phyloP scores from a whole-genome alignment of 345 rosid species.

The Salix arbutifolia region DNA sequence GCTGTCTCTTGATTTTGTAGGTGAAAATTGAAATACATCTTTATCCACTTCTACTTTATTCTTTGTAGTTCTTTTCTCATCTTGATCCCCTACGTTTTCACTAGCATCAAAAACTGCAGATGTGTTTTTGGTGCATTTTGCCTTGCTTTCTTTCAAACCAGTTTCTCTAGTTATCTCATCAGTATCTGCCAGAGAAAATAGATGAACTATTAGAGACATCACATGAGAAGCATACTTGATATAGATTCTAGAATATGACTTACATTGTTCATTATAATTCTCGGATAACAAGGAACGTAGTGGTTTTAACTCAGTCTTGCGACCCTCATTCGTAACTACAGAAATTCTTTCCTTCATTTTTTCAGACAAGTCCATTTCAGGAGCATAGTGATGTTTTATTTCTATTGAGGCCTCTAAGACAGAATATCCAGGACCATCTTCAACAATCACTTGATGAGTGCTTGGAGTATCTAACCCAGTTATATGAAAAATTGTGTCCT shows the following conservation, averaged over 20 bases:
- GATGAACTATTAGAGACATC: neutral
- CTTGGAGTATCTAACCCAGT: constrained; percentile 1
- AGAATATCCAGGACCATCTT: constrained; percentile 2
- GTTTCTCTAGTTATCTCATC: constrained; percentile 19
- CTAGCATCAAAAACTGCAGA: constrained; percentile 21
- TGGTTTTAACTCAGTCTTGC: constrained; percentile 32
- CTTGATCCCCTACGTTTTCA: constrained; percentile 40
- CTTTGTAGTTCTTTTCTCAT: constrained; percentile 18
- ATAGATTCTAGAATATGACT: constrained; percentile 9
- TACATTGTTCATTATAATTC: constrained; percentile 29
- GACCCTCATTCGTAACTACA: constrained; percentile 17
- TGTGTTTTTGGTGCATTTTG: constrained; percentile 26
- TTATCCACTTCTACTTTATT: constrained; percentile 26
- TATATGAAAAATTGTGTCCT: constrained; percentile 14
- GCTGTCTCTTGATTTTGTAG: constrained; percentile 24
- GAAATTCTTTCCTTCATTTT: constrained; percentile 19
- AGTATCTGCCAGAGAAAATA: constrained; percentile 37
- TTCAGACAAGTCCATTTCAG: constrained; percentile 17
- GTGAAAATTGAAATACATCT: constrained; percentile 28
- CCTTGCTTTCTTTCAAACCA: constrained; percentile 34
- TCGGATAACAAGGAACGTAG: constrained; percentile 22
- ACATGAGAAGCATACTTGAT: constrained; percentile 2
- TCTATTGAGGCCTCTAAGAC: constrained; percentile 9
- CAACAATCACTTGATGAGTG: neutral
- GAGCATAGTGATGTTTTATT: constrained; percentile 11